Percentiles rank a stretch among this genome's conserved stretches.
phyloP scores from a whole-genome alignment of 2,329 filamentous ascomycete genomes.

The Aspergillus ochraceus region DNA sequence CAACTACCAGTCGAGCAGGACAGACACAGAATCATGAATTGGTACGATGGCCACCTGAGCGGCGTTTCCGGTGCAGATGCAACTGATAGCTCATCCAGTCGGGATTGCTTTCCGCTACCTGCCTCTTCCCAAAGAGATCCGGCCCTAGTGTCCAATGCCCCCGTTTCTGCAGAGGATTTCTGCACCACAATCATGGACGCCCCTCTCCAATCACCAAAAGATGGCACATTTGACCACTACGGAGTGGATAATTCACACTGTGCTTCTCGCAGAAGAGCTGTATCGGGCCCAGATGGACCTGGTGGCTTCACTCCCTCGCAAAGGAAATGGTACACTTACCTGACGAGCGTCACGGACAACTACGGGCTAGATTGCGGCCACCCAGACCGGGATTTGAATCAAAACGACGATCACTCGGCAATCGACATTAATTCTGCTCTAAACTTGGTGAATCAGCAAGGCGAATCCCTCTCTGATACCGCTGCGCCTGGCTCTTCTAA shows the following conservation, averaged over 20 bases:
- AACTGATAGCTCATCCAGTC: constrained; percentile 3
- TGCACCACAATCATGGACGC: constrained; percentile 14
- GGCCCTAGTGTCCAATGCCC: not conserved
- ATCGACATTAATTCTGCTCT: constrained; percentile 54
- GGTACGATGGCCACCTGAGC: not conserved
- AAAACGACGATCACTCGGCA: constrained; percentile 69
- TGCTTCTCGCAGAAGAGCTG: not conserved
- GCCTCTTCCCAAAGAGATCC: not conserved
- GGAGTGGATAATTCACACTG: not conserved
- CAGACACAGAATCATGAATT: not conserved
- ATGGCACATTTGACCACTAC: not conserved
- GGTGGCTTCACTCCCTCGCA: constrained; percentile 20
- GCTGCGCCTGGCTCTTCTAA: constrained; percentile 4
- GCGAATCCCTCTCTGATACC: constrained; percentile 6
- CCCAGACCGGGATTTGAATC: constrained; percentile 67
- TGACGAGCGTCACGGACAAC: constrained; percentile 37
- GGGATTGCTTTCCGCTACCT: constrained; percentile 6
- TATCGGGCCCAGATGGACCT: constrained; percentile 30
- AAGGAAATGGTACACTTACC: constrained; percentile 33
- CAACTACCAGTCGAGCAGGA: constrained; percentile 5
- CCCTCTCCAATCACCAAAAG: not conserved
- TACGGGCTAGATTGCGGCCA: constrained; percentile 73
- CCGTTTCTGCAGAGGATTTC: constrained; percentile 12
- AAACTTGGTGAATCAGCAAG: constrained; percentile 26
- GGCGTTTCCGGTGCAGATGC: constrained; percentile 2